phyloP scores from a whole-genome alignment of 2,329 filamentous ascomycete genomes.

The Acrodontium crateriforme region DNA sequence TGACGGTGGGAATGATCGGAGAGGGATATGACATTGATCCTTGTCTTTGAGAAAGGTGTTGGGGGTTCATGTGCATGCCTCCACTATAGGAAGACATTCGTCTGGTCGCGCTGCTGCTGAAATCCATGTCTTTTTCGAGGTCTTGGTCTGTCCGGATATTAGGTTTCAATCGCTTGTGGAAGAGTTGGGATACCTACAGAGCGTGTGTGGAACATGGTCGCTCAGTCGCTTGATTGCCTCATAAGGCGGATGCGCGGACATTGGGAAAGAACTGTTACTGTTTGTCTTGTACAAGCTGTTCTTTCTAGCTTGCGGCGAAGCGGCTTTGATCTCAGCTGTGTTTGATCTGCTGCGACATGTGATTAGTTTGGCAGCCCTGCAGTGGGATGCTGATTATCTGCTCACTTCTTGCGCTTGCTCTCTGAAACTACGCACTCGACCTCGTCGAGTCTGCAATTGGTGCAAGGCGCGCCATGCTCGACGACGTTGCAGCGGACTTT shows the following conservation, averaged over 20 bases:
- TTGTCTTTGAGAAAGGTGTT: conserved; percentile 14
- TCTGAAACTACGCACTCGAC: conserved; percentile 56
- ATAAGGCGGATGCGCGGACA: conserved; percentile 21
- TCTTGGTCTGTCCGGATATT: conserved; percentile 15
- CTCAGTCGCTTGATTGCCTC: conserved; percentile 14
- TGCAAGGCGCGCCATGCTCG: conserved; percentile 70
- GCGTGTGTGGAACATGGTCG: conserved; percentile 47
- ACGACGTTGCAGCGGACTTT: conserved; percentile 93
- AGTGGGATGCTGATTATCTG: conserved; percentile 14
- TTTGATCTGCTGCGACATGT: no score
- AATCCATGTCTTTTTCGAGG: conserved; percentile 11
- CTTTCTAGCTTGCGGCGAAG: no score
- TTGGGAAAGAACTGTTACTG: conserved; percentile 17
- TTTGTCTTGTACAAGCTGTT: no score
- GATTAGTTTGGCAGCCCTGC: conserved; percentile 11
- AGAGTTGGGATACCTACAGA: conserved; percentile 37
- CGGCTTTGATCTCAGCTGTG: no score
- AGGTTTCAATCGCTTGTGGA: background rate
- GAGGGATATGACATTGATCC: conserved; percentile 12
- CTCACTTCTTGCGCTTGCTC: conserved; percentile 75
- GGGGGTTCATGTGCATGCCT: conserved; percentile 19
- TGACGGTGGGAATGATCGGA: conserved; percentile 12
- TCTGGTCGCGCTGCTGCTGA: conserved; percentile 7
- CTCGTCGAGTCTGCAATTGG: conserved; percentile 71
- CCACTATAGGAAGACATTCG: conserved; percentile 14